phyloP scores from a whole-genome alignment of 2,329 filamentous ascomycete species.

The Aspergillus neoniger region DNA sequence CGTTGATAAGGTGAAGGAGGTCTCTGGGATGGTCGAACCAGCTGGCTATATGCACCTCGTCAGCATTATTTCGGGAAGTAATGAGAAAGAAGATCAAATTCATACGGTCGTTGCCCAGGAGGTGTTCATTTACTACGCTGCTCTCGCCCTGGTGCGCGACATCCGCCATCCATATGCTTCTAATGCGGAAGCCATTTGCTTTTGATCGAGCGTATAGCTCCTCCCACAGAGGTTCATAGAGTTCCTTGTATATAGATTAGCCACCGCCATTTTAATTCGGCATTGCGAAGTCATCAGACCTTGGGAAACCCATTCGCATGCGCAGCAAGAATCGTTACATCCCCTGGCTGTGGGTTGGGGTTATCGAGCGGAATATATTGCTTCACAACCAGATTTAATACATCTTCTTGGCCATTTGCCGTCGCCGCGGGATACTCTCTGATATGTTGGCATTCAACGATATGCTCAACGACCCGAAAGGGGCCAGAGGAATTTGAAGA shows the following conservation, averaged over 20 bases:
- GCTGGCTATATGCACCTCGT: constrained; percentile 56
- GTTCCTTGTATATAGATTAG: constrained; percentile 59
- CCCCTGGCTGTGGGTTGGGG: constrained; percentile 65
- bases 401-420: constrained; percentile 70
- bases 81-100: too few species aligned
- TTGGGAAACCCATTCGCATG: constrained; percentile 95
- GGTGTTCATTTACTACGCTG: constrained; percentile 71
- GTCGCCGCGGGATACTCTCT: constrained; percentile 78
- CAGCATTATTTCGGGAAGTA: too few species aligned
- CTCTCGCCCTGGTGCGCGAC: constrained; percentile 82
- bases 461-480: constrained; percentile 69
- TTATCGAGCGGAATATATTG: constrained; percentile 82
- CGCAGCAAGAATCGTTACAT: constrained; percentile 80
- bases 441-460: constrained; percentile 73
- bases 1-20: constrained; percentile 80
- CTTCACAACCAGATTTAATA: constrained; percentile 74
- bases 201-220: constrained; percentile 67
- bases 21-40: constrained; percentile 88
- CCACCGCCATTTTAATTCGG: neutral
- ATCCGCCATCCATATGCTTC: constrained; percentile 87
- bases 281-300: constrained; percentile 46
- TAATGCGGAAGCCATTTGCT: constrained; percentile 66
- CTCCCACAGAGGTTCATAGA: constrained; percentile 91
- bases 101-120: constrained; percentile 81
- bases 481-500: constrained; percentile 49